Evolutionary conservation across 176 grass and related monocot genomes (phyloP).

Genomic region (Stipa capillata): DNA sequence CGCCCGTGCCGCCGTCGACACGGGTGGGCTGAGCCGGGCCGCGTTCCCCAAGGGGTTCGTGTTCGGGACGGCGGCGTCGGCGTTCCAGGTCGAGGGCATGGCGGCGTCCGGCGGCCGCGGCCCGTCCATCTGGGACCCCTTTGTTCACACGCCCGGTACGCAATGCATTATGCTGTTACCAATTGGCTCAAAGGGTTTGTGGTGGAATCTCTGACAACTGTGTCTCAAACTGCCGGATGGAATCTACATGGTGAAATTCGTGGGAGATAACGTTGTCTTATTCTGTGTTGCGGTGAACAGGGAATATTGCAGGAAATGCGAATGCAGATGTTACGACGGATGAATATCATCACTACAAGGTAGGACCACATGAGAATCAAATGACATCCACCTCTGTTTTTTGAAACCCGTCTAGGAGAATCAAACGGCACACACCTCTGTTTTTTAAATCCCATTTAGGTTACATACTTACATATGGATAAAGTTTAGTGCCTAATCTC

Average conservation of each 20-base stretch:
- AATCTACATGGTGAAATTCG: neutral
- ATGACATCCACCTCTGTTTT: neutral
- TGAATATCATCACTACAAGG: constrained; percentile 69
- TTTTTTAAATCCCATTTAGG: neutral
- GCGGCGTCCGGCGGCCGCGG: constrained; percentile 37
- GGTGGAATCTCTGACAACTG: neutral
- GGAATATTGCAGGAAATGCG: constrained; percentile 30
- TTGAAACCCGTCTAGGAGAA: neutral
- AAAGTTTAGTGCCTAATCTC: neutral
- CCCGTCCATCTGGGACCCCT: constrained; percentile 60
- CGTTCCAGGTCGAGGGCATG: constrained; percentile 65
- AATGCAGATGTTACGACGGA: constrained; percentile 62
- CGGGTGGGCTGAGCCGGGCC: constrained; percentile 32
- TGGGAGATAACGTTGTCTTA: neutral
- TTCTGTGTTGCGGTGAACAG: constrained; percentile 10
- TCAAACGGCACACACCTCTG: too few species aligned
- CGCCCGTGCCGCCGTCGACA: constrained; percentile 11
- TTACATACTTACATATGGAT: neutral
- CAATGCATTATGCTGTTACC: neutral
- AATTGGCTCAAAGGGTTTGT: neutral
- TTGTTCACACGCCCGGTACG: constrained; percentile 51
- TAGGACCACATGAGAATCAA: neutral
- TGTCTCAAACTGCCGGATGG: neutral
- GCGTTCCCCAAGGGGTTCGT: constrained; percentile 50
- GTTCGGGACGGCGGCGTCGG: constrained; percentile 65